Evolutionary conservation across 2,329 filamentous ascomycete genomes (phyloP), one percentile per base, ranked within the genome.

Genomic region (Stagonosporopsis tanaceti): DNA sequence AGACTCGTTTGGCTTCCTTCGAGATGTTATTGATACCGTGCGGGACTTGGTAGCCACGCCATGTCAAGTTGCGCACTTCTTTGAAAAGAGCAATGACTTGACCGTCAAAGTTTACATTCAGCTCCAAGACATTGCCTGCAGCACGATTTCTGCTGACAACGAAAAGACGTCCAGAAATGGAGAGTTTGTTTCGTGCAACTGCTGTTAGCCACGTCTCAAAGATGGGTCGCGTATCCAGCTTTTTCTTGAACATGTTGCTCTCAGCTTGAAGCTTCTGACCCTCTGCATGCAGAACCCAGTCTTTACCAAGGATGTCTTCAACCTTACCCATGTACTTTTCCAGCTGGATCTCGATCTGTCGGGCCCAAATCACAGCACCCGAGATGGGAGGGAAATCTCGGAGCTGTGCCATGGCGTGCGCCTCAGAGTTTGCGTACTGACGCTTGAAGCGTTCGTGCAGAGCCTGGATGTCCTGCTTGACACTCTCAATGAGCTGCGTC

Each of bases 31-130:
- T 96, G 71, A 99, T 92, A 14, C 91, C 88, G 76, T 99, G 95
- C 8, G 96, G 96, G 24, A 99, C 92, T 54, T 92, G 89, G 75
- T 93, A 99, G 64, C 92, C 95, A 61, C 97, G 88, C 94, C 95
- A 99, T 12, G 92, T 88, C 40, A 99, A 81, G 72, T 99, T 99
- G 38, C 96, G 88, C 25, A 96, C 96, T 80, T 99, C 95, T 74
- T 99, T 99, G 84, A 99, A 99, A 9, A 99, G 82, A 0, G 94
- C 93, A 72, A 99, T 99, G 54, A 98, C 92, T 74, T 99, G 95
- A 12, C 91, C 89, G 73, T 99, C 94, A 68, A 99, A 99, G 78
- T 98, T 99, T 74, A 99, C 93, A 12, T 86, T 86, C 25, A 99
- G 84, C 76, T 98, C 94, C 30, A 98, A 81, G 14, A 88, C 86